phyloP scores from a whole-genome alignment of 2,329 filamentous ascomycete species.

The Fusarium marasasianum region DNA sequence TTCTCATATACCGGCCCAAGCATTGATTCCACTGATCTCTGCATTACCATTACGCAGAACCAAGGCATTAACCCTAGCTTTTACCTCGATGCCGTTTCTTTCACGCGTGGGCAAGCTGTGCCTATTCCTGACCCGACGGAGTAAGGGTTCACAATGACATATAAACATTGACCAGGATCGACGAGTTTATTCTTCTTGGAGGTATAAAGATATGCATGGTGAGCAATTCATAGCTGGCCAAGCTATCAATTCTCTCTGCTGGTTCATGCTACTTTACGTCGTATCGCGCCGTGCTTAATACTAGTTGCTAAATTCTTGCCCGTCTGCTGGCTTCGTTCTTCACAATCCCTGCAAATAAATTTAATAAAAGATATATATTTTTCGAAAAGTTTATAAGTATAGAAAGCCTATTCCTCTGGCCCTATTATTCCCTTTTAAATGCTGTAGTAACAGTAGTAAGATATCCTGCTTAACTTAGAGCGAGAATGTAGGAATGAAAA shows the following conservation, averaged over 20 bases:
- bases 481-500: fast-evolving
- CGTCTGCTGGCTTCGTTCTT: background rate
- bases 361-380: background rate
- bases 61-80: background rate
- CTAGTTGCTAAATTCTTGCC: background rate
- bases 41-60: background rate
- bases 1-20: background rate
- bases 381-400: fast-evolving
- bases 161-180: fast-evolving
- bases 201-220: fast-evolving
- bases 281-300: fast-evolving
- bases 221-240: too few relatives aligned
- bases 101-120: background rate
- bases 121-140: background rate
- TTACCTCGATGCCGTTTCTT: background rate
- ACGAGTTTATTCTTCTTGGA: fast-evolving
- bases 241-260: too few relatives aligned
- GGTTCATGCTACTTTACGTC: background rate
- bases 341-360: fast-evolving
- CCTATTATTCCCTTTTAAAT: fast-evolving
- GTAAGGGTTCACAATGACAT: fast-evolving
- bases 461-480: background rate
- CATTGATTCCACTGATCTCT: background rate
- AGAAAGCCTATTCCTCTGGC: fast-evolving
- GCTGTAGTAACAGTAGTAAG: fast-evolving